Evolutionary conservation across 1,284 basidiomycete genomes (phyloP).

Genomic region (Sanghuangporus baumii): DNA sequence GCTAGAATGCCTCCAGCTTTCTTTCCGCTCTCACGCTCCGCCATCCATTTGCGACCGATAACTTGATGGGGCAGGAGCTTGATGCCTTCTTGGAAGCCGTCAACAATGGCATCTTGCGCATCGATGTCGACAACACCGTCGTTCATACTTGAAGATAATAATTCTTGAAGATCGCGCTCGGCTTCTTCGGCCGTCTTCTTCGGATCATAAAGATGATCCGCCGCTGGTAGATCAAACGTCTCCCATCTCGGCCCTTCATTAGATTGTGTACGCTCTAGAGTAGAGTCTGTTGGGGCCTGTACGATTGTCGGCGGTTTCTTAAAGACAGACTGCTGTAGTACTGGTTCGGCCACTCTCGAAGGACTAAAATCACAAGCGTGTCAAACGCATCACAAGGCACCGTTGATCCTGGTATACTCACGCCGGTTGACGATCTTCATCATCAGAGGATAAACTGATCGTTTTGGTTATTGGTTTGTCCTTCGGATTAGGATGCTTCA

Average conservation of each 20-base stretch:
- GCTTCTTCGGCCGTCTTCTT: conserved; percentile 42
- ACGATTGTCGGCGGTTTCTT: conserved; percentile 7
- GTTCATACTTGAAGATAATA: conserved; percentile 32
- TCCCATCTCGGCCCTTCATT: conserved; percentile 20
- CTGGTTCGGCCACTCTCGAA: background rate
- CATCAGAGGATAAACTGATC: no score
- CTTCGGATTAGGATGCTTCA: no score
- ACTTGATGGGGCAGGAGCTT: conserved; percentile 84
- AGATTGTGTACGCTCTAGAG: background rate
- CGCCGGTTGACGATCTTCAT: no score
- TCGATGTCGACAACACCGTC: conserved; percentile 56
- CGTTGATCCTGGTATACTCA: no score
- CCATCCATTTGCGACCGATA: conserved; percentile 84
- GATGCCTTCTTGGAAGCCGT: conserved; percentile 68
- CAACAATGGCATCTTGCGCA: conserved; percentile 58
- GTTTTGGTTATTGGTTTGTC: no score
- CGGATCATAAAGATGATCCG: conserved; percentile 32
- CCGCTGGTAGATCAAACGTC: conserved; percentile 29
- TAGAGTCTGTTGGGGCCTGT: conserved; percentile 1
- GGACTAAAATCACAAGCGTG: background rate
- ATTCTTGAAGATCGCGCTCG: conserved; percentile 38
- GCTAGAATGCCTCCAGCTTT: conserved; percentile 85
- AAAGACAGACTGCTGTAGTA: background rate
- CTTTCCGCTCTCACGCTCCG: conserved; percentile 73
- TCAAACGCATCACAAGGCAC: no score